Conservation (phyloP, 768 basidiomycete species). For the Pleurotus tuber-regium region DNA sequence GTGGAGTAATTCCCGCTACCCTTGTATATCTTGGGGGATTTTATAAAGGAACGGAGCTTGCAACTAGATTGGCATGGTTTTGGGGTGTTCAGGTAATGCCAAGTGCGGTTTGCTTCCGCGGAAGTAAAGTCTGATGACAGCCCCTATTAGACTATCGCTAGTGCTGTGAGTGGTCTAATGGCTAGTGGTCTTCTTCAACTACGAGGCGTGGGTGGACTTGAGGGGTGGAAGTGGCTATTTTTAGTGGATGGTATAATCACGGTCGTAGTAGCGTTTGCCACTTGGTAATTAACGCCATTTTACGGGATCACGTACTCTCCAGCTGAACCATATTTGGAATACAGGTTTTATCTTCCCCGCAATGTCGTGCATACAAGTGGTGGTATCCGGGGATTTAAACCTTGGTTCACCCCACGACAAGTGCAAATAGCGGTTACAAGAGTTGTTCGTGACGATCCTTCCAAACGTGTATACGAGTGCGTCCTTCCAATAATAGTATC, state of each 20-base stretch:
- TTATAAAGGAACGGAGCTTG: slow-evolving; percentile 42
- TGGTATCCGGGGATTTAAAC: slow-evolving; percentile 28
- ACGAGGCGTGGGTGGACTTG: slow-evolving; percentile 30
- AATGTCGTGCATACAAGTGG: slow-evolving; percentile 27
- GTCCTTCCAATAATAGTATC: slow-evolving; percentile 10
- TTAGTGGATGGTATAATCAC: slow-evolving; percentile 38
- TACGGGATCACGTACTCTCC: neutral
- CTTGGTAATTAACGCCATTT: slow-evolving; percentile 24
- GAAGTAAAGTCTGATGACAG: too few species aligned
- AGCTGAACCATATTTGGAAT: neutral
- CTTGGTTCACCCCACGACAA: slow-evolving; percentile 34
- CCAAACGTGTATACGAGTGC: slow-evolving; percentile 36
- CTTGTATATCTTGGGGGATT: slow-evolving; percentile 41
- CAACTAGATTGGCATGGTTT: slow-evolving; percentile 39
- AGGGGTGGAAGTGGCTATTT: slow-evolving; percentile 43
- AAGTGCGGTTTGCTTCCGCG: too few species aligned
- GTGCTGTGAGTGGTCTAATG: slow-evolving; percentile 40
- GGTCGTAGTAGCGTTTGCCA: slow-evolving; percentile 27
- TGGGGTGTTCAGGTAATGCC: slow-evolving; percentile 34
- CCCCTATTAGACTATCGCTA: slow-evolving; percentile 29
- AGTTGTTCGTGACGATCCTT: slow-evolving; percentile 34
- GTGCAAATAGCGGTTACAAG: slow-evolving; percentile 34
- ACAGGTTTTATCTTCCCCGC: slow-evolving; percentile 36
- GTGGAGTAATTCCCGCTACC: slow-evolving; percentile 37
- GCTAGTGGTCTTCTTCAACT: slow-evolving; percentile 36